Evolutionary conservation across 495 filamentous ascomycete species (phyloP).

Genomic region (Penicillium paradoxum): DNA sequence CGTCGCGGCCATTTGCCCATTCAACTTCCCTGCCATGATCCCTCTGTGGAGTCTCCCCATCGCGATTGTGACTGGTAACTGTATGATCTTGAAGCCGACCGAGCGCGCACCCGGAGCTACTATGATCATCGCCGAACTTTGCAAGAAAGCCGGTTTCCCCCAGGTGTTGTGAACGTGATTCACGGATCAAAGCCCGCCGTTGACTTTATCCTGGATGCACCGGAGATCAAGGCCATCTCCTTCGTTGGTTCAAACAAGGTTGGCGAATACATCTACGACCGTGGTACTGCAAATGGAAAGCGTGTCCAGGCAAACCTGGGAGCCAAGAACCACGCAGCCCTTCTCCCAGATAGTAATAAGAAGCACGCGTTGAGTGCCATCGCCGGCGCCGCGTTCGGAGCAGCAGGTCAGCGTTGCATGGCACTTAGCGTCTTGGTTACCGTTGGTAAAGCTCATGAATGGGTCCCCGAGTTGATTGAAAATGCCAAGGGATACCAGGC

Average conservation of each 20-base stretch:
- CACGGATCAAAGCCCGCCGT: conserved; percentile 88
- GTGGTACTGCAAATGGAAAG: conserved; percentile 89
- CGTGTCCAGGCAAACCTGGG: conserved; percentile 94
- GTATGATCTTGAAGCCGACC: conserved; percentile 89
- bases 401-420: conserved; percentile 97
- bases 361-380: conserved; percentile 96
- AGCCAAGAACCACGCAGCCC: conserved; percentile 97
- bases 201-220: conserved; percentile 95
- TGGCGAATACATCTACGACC: conserved; percentile 91
- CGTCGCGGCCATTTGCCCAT: conserved; percentile 94
- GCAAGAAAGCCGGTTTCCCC: conserved; percentile 89
- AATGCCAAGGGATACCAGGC: conserved; percentile 74
- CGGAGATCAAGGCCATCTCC: conserved; percentile 90
- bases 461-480: conserved; percentile 86
- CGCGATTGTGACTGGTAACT: conserved; percentile 94
- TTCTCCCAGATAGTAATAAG: conserved; percentile 96
- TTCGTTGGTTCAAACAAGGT: conserved; percentile 97
- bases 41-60: conserved; percentile 95
- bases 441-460: conserved; percentile 91
- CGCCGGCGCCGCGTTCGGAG: conserved; percentile 93
- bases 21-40: conserved; percentile 99
- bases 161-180: conserved; percentile 89
- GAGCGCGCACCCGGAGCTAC: conserved; percentile 94
- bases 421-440: conserved; percentile 89
- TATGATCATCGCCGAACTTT: conserved; percentile 94